Percentiles rank a stretch among this genome's conserved stretches.
phyloP scores from a whole-genome alignment of 306 rosid genomes.

The Prinsepia uniflora region DNA sequence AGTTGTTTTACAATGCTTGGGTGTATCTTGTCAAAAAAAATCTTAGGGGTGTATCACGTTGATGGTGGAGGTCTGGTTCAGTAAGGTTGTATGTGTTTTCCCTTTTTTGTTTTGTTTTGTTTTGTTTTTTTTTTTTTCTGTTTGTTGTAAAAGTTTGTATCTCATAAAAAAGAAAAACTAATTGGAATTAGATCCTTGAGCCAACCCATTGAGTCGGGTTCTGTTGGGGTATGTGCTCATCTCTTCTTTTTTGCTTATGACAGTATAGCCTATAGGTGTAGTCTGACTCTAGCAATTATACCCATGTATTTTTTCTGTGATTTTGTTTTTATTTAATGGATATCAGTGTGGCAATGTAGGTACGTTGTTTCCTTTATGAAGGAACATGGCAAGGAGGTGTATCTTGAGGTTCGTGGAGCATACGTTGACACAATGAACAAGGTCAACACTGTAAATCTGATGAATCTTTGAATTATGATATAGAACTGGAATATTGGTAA shows the following conservation, averaged over 20 bases:
- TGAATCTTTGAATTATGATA: conserved; percentile 4
- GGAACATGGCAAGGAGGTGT: conserved; percentile 89
- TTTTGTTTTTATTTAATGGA: conserved; percentile 24
- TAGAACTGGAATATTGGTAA: background rate
- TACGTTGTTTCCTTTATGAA: conserved; percentile 75
- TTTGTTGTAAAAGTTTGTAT: too few relatives aligned
- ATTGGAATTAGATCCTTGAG: background rate
- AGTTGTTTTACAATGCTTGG: too few relatives aligned
- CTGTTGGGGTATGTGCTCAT: too few relatives aligned
- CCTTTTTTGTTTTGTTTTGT: too few relatives aligned
- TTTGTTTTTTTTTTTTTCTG: too few relatives aligned
- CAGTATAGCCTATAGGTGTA: background rate
- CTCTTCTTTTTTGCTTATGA: background rate
- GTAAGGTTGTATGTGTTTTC: too few relatives aligned
- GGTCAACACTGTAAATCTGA: conserved; percentile 35
- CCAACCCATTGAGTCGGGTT: background rate
- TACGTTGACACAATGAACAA: conserved; percentile 94
- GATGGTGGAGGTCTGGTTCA: too few relatives aligned
- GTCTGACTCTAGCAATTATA: conserved; percentile 6
- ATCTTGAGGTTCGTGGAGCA: conserved; percentile 81
- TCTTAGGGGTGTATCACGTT: too few relatives aligned
- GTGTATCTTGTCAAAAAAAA: too few relatives aligned
- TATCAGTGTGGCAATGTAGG: conserved; percentile 46
- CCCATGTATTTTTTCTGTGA: conserved; percentile 12
- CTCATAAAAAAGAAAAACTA: too few relatives aligned